Evolutionary conservation across 495 filamentous ascomycete genomes (phyloP).

Genomic region (Penicillium nucicola): DNA sequence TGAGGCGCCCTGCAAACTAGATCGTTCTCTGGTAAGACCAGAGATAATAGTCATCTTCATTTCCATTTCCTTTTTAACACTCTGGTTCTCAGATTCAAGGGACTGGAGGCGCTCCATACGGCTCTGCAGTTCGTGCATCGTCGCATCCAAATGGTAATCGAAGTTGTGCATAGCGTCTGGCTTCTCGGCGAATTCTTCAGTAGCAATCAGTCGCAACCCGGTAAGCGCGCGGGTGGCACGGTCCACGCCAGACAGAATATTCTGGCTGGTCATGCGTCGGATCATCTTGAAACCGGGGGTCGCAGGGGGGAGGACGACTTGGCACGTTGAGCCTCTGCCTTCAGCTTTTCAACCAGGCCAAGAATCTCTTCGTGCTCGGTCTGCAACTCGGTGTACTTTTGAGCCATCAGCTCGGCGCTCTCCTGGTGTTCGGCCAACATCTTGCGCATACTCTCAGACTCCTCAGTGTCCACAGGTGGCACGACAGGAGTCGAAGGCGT

Average conservation of each 20-base stretch:
- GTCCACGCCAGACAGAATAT: slow-evolving; percentile 76
- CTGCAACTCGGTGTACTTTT: slow-evolving; percentile 79
- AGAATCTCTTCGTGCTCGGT: slow-evolving; percentile 77
- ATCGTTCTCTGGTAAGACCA: slow-evolving; percentile 86
- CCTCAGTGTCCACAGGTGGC: slow-evolving; percentile 43
- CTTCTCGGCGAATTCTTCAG: slow-evolving; percentile 76
- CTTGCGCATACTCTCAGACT: slow-evolving; percentile 67
- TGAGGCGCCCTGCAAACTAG: slow-evolving; percentile 75
- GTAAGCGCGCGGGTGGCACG: slow-evolving; percentile 90
- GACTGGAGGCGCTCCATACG: slow-evolving; percentile 87
- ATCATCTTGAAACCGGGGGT: slow-evolving; percentile 64
- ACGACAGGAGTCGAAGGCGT: slow-evolving; percentile 14
- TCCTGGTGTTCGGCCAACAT: slow-evolving; percentile 74
- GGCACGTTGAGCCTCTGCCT: slow-evolving; percentile 75
- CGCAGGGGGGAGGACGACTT: slow-evolving; percentile 60
- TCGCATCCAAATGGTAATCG: slow-evolving; percentile 84
- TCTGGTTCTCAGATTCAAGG: slow-evolving; percentile 79
- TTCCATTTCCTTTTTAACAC: slow-evolving; percentile 93
- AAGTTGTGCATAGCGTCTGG: slow-evolving; percentile 89
- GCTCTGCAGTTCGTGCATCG: slow-evolving; percentile 86
- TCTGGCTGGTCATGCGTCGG: slow-evolving; percentile 91
- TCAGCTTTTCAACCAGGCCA: slow-evolving; percentile 82
- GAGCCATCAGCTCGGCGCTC: slow-evolving; percentile 63
- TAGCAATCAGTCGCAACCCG: slow-evolving; percentile 80
- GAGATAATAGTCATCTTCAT: slow-evolving; percentile 91